Evolutionary conservation across 345 rosid genomes (phyloP), one percentile per base, ranked within the genome.

Genomic region (Heritiera fomes): DNA sequence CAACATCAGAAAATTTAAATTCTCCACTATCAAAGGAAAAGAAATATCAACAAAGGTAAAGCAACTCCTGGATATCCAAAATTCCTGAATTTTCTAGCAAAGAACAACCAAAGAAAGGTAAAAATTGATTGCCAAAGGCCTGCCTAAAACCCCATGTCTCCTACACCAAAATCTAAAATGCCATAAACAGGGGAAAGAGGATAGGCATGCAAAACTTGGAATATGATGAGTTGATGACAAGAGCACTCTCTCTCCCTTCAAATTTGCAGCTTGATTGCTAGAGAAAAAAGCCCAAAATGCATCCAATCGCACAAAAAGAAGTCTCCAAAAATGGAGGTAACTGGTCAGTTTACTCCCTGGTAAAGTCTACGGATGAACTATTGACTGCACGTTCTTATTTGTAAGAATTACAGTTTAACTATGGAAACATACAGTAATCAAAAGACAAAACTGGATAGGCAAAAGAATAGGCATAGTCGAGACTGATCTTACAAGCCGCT

Each of bases 401-500:
- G 28, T 1, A 12, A 2, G 18, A 13, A 8, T 43, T 68, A 8
- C n/a, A 46, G 59, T 70, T 49, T 8, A 49, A 14, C 8, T 49
- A 70, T 34, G 43, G 7, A 49, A 70, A 70, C 3, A 45, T 23
- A 15, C 14, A 50, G 58, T 30, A 7, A 71, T 23, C 10, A 32
- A 12, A 34, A 34, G 46, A 71, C 2, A 50, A 28, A 32, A 18
- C 23, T 32, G 28, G 46, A 6, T 11, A 47, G 52, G 18, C 34
- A 20, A 20, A 56, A 28, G 11, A 49, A 49, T 1, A 49, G n/a
- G 34, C 3, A 69, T 4, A 12, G 56, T 23, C 2, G 23, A 7
- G 20, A 70, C 0, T n/a, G 58, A 78, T 76, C 91, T 73, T 83
- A 92, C 97, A 30, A 94, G 88, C 20, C 78, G 86, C 41, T 76